Evolutionary conservation across 345 rosid genomes (phyloP), one percentile per base, ranked within the genome.

Genomic region (Geranium brycei): DNA sequence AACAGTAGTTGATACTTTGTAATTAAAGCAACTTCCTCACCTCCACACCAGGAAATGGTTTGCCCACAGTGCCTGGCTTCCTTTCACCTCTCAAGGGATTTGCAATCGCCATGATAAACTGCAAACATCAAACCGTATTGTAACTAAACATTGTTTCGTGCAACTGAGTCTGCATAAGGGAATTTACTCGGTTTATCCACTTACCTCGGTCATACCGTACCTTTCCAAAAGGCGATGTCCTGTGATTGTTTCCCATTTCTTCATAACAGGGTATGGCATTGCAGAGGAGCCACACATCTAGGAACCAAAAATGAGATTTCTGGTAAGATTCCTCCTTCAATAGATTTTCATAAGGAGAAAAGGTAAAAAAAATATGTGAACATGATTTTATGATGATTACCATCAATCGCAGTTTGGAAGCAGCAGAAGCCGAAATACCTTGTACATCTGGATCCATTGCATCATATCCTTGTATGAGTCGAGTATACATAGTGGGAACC

Each of bases 231-330:
- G 97, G 64, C 92, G 83, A 62, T 93, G 97, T 31, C 96, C 95
- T 17, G 99, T 93, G 75, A 93, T 90, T 61, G 76, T 71, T 79
- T 93, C 99, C 99, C 99, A 93, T 69, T 75, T 83, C 69, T 85
- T 87, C 97, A 93, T 88, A 74, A 93, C 85, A 7, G 97, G 95
- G 70, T 80, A 78, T 69, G 99, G 99, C 51, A 93, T 95, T 74
- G 97, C 95, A 41, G 99, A 85, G 67, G 99, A 93, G 66, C 99
- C 99, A 71, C 83, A 86, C 99, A 93, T 93, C 97, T 93, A 72
- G 59, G 4, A 23, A 63, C 56, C 59, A 16, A 19, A n/a, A 74
- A 62, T 30, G 17, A 38, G 30, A 55, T 62, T 10, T 8, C 47
- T 15, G 28, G 28, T n/a, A 31, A 31, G 19, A 41, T n/a, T 28